phyloP scores from a whole-genome alignment of 2,329 filamentous ascomycete species.

The Hypoxylon rubiginosum region DNA sequence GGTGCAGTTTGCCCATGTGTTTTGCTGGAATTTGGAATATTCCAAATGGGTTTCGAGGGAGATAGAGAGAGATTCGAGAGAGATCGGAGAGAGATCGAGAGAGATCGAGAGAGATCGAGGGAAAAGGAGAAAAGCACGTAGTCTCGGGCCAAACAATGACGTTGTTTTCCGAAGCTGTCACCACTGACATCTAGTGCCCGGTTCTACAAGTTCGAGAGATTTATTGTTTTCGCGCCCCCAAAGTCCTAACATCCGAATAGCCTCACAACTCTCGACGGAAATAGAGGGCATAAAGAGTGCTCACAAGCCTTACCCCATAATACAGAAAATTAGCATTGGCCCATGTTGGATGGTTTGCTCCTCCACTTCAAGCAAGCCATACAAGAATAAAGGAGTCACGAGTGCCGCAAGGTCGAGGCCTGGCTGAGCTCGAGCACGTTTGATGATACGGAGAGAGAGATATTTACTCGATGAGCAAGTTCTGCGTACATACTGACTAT shows the following conservation, averaged over 20 bases:
- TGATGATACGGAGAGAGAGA: too few relatives aligned
- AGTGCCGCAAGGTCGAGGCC: background rate
- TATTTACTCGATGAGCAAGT: background rate
- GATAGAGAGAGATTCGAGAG: too few relatives aligned
- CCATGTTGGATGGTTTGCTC: too few relatives aligned
- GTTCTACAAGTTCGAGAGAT: background rate
- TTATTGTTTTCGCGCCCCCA: background rate
- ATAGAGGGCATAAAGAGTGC: background rate
- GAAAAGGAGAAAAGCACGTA: background rate
- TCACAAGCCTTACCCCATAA: constrained; percentile 1
- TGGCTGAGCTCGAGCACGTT: too few relatives aligned
- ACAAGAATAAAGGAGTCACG: background rate
- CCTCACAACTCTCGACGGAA: background rate
- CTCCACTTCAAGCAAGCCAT: too few relatives aligned
- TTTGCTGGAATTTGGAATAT: too few relatives aligned
- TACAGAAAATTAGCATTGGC: background rate
- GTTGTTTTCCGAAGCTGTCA: background rate
- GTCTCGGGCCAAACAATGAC: background rate
- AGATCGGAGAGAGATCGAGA: too few relatives aligned
- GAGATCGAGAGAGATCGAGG: background rate
- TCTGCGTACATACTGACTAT: too few relatives aligned
- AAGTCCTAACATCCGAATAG: too few relatives aligned
- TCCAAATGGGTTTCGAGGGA: too few relatives aligned
- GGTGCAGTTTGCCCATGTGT: too few relatives aligned
- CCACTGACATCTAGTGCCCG: background rate